A percentile compares a stretch with the other conserved stretches of the same genome.
Conservation (phyloP, 2,329 filamentous ascomycete genomes). For the Hansfordia pulvinata region DNA sequence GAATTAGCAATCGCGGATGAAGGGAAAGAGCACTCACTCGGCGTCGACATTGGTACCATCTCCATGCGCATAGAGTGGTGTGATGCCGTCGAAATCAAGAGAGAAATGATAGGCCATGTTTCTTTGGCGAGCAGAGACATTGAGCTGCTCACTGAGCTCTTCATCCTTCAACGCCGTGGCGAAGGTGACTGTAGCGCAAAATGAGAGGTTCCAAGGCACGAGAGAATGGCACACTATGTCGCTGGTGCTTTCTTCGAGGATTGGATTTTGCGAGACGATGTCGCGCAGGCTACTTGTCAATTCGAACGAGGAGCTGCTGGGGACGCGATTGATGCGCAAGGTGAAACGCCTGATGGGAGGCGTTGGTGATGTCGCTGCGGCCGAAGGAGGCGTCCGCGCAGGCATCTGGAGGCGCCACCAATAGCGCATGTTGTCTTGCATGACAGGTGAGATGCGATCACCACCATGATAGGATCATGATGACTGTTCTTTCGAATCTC, state of each 20-base stretch:
- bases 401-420: too few relatives aligned
- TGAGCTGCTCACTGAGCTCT: slow-evolving; percentile 1
- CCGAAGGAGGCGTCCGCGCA: too few relatives aligned
- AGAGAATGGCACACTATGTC: slow-evolving; percentile 1
- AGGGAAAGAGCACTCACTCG: slow-evolving; percentile 7
- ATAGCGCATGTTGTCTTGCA: too few relatives aligned
- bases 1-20: slow-evolving; percentile 2
- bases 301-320: neutral
- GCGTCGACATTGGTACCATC: slow-evolving; percentile 4
- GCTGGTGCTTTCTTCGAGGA: neutral
- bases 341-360: slow-evolving; percentile 1
- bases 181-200: slow-evolving; percentile 5
- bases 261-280: slow-evolving; percentile 1
- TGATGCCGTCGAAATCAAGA: slow-evolving; percentile 11
- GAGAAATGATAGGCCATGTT: slow-evolving; percentile 5
- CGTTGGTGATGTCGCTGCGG: too few relatives aligned
- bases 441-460: too few relatives aligned
- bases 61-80: slow-evolving; percentile 9
- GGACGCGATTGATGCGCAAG: slow-evolving; percentile 2
- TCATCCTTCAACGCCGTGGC: slow-evolving; percentile 2
- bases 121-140: neutral
- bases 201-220: slow-evolving; percentile 1
- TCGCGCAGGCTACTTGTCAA: slow-evolving; percentile 2
- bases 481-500: too few relatives aligned
- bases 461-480: too few relatives aligned